Base-by-base conservation (phyloP, 176 grass and related monocot genomes). In the Tuctoria greenei region DNA sequence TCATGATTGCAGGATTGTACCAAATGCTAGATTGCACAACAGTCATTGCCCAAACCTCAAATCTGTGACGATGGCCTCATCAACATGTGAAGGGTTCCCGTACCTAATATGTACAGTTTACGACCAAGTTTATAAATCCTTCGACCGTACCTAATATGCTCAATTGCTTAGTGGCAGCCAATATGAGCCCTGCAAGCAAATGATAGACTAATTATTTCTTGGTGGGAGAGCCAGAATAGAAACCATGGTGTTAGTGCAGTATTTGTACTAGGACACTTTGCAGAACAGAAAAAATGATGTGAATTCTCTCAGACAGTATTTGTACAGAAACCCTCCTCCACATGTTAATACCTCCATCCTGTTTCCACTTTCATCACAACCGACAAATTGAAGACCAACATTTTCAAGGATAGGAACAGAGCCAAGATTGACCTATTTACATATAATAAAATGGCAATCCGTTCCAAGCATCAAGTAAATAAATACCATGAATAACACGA, bases 301-400 rank as follows among this genome's bases (percentile, higher is more conserved):
- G 27, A 20, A 56, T 2, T 36, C 63, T 49, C 40, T 8, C 3
- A 10, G 20, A n/a, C n/a, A n/a, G n/a, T n/a, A n/a, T n/a, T n/a
- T n/a, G n/a, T n/a, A n/a, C n/a, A n/a, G n/a, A n/a, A n/a, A n/a
- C n/a, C n/a, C n/a, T n/a, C n/a, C n/a, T n/a, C n/a, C n/a, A n/a
- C n/a, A 61, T 71, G 12, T 65, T 44, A 31, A 37, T 90, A 98
- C 95, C 95, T 98, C 91, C 95, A 98, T 98, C 84, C 91, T 84
- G 0, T 88, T 95, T 74, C 87, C 79, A 86, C 82, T 95, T 86
- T 92, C 95, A 72, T 99, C 95, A 25, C 87, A 93, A 72, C 91
- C 91, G 73, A 95, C 89, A 79, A 99, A 99, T 20, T 90, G 72
- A 74, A 99, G 85, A 63, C 89, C 95, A 35, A 82, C 77, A 11